Percentiles rank a stretch among this genome's conserved stretches.
Evolutionary conservation across 192 early-diverging fungal species (phyloP).

Genomic region (Mortierella antarctica): DNA sequence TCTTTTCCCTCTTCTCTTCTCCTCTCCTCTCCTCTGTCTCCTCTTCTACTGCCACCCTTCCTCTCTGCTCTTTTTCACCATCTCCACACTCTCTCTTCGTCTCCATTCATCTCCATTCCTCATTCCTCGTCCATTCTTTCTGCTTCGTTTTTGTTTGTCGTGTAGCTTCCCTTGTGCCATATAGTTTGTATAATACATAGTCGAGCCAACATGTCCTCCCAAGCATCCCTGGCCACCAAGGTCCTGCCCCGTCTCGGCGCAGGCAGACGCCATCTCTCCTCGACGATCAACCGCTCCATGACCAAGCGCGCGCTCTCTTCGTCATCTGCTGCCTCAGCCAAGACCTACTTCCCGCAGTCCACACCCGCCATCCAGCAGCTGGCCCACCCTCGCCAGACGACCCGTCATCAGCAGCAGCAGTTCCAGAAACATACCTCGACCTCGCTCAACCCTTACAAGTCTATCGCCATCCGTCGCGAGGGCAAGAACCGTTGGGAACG

Average conservation of each 20-base stretch:
- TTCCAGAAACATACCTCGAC: constrained; percentile 45
- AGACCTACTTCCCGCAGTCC: constrained; percentile 44
- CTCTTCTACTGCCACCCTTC: background rate
- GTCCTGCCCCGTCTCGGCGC: constrained; percentile 40
- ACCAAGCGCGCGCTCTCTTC: constrained; percentile 25
- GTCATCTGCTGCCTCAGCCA: constrained; percentile 15
- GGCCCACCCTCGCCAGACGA: background rate
- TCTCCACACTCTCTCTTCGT: background rate
- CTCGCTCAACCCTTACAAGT: constrained; percentile 49
- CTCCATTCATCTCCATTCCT: background rate
- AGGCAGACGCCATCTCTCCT: constrained; percentile 5
- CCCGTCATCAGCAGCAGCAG: constrained; percentile 31
- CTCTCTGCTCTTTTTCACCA: no score
- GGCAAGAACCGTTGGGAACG: constrained; percentile 99
- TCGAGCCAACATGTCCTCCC: constrained; percentile 20
- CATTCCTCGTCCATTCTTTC: constrained; percentile 21
- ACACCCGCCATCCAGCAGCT: constrained; percentile 28
- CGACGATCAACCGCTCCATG: constrained; percentile 8
- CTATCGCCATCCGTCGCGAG: constrained; percentile 90
- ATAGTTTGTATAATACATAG: background rate
- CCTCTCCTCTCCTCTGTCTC: constrained; percentile 1
- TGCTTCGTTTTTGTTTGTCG: background rate
- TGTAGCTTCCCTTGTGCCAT: constrained; percentile 4
- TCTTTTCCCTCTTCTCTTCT: constrained; percentile 3
- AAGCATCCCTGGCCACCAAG: constrained; percentile 38